Evolutionary conservation across 371 early-diverging fungal species (phyloP).

Genomic region (Mortierella sp.): DNA sequence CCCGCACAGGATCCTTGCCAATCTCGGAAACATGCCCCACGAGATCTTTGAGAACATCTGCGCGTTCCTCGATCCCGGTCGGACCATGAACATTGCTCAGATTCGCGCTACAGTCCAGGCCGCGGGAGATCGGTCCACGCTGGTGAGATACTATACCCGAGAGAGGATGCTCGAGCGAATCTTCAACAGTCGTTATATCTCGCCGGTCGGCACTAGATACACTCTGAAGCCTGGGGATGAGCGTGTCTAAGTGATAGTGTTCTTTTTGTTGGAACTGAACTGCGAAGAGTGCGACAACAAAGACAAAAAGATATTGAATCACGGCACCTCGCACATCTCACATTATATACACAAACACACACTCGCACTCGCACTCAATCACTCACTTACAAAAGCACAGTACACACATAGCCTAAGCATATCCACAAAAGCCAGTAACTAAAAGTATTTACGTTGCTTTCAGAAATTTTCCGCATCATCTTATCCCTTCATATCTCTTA

Average conservation of each 20-base stretch:
- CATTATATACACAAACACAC: no score
- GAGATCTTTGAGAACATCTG: slow-evolving; percentile 55
- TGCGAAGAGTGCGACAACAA: no score
- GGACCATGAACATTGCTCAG: slow-evolving; percentile 50
- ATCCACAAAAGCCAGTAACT: no score
- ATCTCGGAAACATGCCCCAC: slow-evolving; percentile 47
- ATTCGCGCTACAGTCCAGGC: slow-evolving; percentile 42
- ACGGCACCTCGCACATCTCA: no score
- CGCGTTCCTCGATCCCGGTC: slow-evolving; percentile 51
- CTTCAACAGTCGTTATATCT: slow-evolving; percentile 49
- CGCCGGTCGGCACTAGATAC: slow-evolving; percentile 48
- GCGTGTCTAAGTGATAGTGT: slow-evolving; percentile 20
- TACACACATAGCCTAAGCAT: no score
- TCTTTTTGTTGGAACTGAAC: no score
- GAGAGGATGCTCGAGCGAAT: slow-evolving; percentile 52
- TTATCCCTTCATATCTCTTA: no score
- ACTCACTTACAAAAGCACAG: no score
- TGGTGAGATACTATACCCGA: slow-evolving; percentile 37
- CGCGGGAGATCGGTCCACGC: slow-evolving; percentile 39
- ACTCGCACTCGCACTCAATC: no score
- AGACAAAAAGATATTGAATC: no score
- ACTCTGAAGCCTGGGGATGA: slow-evolving; percentile 50
- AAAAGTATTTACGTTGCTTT: no score
- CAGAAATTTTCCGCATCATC: no score
- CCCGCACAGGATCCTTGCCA: slow-evolving; percentile 46